Evolutionary conservation across 2,329 filamentous ascomycete species (phyloP), one percentile per base, ranked within the genome.

Genomic region (Penicillium sp.): DNA sequence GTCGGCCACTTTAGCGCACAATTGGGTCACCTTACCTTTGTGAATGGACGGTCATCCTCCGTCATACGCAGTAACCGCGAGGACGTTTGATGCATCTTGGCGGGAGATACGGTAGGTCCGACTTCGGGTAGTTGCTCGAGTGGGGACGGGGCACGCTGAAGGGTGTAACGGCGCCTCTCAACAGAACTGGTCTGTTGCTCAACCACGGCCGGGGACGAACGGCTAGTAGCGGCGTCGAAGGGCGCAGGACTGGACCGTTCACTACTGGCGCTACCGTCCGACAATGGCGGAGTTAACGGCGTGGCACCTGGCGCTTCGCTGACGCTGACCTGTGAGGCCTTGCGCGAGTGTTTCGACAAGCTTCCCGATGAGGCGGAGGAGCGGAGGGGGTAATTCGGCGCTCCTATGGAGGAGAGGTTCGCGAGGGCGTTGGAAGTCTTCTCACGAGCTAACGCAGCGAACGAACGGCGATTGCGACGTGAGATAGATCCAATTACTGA

Each of bases 31-130:
- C 84, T 72, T 80, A 95, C 89, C 75, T 85, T 88, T 50, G 89
- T 95, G 67, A 91, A 97, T 37, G 93, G 93, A 64, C 91, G 82
- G 66, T 97, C 93, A 77, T 97, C 93, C 65, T 93, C 87, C 70
- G 93, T 97, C 91, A 97, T 96, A 72, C 93, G 89, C 77, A 98
- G 78, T 64, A 97, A 77, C 70, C 91, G 83, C 63, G 90, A 96
- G 26, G 91, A 96, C 56, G 93, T 97, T 74, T 98, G 93, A 79
- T 98, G 93, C 93, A 98, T 97, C 71, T 90, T 95, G 78, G 76
- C n/a, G n/a, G n/a, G n/a, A n/a, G n/a, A n/a, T n/a, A n/a, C n/a
- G n/a, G n/a, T n/a, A n/a, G n/a, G n/a, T n/a, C n/a, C n/a, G n/a
- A n/a, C n/a, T n/a, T n/a, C n/a, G n/a, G n/a, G n/a, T n/a, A n/a